Conservation (phyloP, 345 rosid species). For the Boechera stricta region DNA sequence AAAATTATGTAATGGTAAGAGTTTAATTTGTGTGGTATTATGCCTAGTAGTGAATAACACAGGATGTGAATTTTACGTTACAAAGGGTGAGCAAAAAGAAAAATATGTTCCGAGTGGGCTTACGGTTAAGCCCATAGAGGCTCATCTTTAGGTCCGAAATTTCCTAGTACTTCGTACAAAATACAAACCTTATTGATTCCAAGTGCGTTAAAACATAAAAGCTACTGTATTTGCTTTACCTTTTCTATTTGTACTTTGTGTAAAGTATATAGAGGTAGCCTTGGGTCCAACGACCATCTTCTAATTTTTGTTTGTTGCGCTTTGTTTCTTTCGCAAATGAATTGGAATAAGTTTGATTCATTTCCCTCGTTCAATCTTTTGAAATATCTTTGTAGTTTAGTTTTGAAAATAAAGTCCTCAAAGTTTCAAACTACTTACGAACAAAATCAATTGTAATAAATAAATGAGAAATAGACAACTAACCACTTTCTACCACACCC, state of each 20-base stretch:
- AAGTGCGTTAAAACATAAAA: slow-evolving; percentile 7
- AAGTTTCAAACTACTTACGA: slow-evolving; percentile 12
- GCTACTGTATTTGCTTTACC: slow-evolving; percentile 26
- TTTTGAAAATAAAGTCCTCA: neutral
- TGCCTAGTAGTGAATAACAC: neutral
- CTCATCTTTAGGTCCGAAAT: neutral
- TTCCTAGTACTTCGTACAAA: neutral
- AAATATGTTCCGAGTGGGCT: neutral
- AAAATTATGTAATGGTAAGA: no score
- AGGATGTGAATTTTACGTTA: neutral
- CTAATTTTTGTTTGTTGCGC: neutral
- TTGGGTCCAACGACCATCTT: slow-evolving; percentile 17
- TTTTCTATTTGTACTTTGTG: slow-evolving; percentile 25
- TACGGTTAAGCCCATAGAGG: neutral
- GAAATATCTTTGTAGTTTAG: neutral
- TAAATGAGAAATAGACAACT: slow-evolving; percentile 42
- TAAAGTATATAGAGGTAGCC: neutral
- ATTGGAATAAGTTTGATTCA: slow-evolving; percentile 23
- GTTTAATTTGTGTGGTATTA: neutral
- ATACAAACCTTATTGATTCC: neutral
- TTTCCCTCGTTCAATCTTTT: slow-evolving; percentile 33
- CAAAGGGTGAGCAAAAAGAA: neutral
- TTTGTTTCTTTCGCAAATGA: neutral
- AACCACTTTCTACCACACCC: slow-evolving; percentile 37
- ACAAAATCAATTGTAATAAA: slow-evolving; percentile 10